Evolutionary conservation across 768 basidiomycete species (phyloP).

Genomic region (Amyloporia xantha): DNA sequence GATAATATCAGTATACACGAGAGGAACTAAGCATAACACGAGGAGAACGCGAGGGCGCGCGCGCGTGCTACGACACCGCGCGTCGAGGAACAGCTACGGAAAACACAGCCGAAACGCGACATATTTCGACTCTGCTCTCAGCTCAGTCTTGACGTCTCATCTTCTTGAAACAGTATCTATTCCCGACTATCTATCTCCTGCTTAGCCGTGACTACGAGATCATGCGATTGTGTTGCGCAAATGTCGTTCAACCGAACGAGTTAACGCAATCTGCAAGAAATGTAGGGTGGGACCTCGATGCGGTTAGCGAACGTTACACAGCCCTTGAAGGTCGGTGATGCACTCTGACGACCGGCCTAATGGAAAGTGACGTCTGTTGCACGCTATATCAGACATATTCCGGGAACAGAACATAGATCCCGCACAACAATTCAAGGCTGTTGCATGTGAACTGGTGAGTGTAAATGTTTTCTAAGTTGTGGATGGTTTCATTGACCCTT

Average conservation of each 20-base stretch:
- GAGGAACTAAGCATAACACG: no score
- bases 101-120: no score
- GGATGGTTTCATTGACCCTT: not conserved
- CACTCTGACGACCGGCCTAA: no score
- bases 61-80: no score
- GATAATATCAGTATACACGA: no score
- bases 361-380: no score
- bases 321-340: not conserved
- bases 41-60: no score
- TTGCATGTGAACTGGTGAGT: constrained; percentile 23
- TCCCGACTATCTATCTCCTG: constrained; percentile 1
- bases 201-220: constrained; percentile 3
- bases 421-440: constrained; percentile 19
- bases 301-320: not conserved
- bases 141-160: not conserved
- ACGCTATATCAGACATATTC: constrained; percentile 21
- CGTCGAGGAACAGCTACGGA: no score
- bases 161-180: constrained; percentile 2
- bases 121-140: no score
- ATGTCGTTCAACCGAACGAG: not conserved
- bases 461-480: not conserved
- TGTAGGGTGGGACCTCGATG: not conserved
- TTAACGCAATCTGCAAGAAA: not conserved
- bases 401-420: constrained; percentile 19
- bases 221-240: not conserved